Base-by-base conservation (phyloP, 192 early-diverging fungal genomes). In the Entrophospora sp. region DNA sequence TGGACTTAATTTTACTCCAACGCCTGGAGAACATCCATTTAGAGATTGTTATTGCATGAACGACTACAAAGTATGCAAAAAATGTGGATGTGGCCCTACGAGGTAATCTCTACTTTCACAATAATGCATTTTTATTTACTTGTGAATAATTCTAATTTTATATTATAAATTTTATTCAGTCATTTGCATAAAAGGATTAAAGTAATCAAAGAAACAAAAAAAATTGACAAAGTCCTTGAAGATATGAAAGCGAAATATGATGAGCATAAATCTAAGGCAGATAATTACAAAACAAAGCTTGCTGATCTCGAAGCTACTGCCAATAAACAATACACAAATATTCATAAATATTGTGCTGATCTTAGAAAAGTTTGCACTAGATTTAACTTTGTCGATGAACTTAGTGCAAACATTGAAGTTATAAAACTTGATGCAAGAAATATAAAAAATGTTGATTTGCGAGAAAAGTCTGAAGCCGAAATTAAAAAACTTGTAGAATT, bases 361-460 rank as follows among this genome's bases (percentile, higher is more conserved):
- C 30, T 59, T 38, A 59, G 35, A 38, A 59, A 59, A 59, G 30
- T 59, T 59, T 59, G 57, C 38, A 38, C 57, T 16, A 32, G 57
- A 28, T 59, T 59, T 25, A 59, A 59, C 2, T 38, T 59, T 59
- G 57, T 59, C 30, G 57, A 59, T 59, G 57, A 59, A 42, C 57
- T 59, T 38, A 32, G 38, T 59, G 37, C 57, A 42, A 40, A 59
- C 22, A 36, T 59, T 42, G 57, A 59, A 3, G 38, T 9, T 40
- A 59, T 59, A 35, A 36, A 14, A 22, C 57, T 38, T 6, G 57
- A 59, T 59, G 35, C 57, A 6, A 59, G 37, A 59, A 27, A 6
- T 1, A 22, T 59, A 27, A n/a, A 59, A 10, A 59, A 59, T 27
- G 16, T 0, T 59, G 25, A 42, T 59, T 8, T 59, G 5, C 32